These are phyloP conservation scores for Coemansia furcata DNA, from an alignment of 192 early-diverging fungal genomes.

Conservation along the genomic window DNA sequence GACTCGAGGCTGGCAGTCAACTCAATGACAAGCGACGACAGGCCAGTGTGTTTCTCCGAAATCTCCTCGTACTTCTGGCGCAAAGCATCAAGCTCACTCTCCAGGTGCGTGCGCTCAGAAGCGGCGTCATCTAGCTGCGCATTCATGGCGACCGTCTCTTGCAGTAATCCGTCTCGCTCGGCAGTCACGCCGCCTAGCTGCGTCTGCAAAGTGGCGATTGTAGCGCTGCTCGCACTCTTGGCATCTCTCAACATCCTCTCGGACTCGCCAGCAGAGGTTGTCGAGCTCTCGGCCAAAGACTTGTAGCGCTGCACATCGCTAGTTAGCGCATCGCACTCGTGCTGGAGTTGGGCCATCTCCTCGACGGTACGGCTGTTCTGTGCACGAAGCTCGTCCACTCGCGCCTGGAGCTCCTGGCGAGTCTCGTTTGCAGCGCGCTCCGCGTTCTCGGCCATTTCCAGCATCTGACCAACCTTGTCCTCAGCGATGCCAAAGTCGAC, in stretches of 20 bases:
- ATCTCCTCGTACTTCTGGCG: neutral
- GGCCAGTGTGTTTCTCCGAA: neutral
- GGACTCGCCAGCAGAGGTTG: neutral
- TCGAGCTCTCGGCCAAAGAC: neutral
- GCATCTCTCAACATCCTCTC: neutral
- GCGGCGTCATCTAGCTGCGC: neutral
- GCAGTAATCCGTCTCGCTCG: neutral
- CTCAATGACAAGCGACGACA: neutral
- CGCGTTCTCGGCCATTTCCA: neutral
- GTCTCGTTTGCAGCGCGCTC: neutral
- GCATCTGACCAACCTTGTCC: neutral
- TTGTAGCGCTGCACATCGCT: neutral
- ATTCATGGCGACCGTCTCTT: neutral
- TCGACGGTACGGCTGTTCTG: neutral
- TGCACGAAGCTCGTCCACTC: neutral
- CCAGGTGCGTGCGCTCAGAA: neutral
- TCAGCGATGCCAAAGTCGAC: neutral
- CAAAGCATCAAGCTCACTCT: neutral
- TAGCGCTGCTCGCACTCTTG: neutral
- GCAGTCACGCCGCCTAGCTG: neutral
- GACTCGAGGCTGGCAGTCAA: neutral
- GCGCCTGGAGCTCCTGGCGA: neutral
- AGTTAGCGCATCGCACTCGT: neutral
- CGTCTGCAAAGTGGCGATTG: neutral
- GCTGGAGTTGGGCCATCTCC: neutral